Base-by-base conservation (phyloP, 2,329 filamentous ascomycete species). In the Clarireedia paspali region DNA sequence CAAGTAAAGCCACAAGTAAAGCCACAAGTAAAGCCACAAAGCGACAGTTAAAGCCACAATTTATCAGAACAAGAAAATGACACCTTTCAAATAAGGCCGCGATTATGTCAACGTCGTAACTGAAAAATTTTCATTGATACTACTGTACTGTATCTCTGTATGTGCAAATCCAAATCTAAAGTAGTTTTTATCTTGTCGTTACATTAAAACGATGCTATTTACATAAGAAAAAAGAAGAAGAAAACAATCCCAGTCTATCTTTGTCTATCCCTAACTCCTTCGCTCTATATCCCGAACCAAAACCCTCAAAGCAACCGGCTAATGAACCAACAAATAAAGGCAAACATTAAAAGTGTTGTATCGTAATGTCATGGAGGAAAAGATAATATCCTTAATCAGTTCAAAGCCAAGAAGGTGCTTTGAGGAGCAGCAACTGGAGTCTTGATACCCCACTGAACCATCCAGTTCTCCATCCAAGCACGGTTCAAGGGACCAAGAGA, bases 381-480 rank as follows among this genome's bases (percentile, higher is more conserved):
- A n/a, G 9, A 42, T 20, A 3, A 10, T 17, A 42, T 10, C 17
- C 17, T 10, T 6, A 2, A 42, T 49, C 49, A 54, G 46, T 54
- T 49, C 52, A 49, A 34, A 40, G 15, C 23, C 30, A 53, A 47
- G 30, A 47, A 47, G 14, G 39, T n/a, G 39, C 7, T 2, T 38
- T 53, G 34, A n/a, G 23, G 42, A 27, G 17, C 15, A 1, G 45
- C 45, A 17, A 5, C 23, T 20, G 52, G 45, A n/a, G 34, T 27
- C 24, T 55, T 53, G 14, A 69, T 73, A 0, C 60, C 65, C 76
- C 75, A 78, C 61, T 78, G 75, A 50, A 65, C 60, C 56, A 75
- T 77, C 75, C 76, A 81, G 45, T 74, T 73, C 50, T 61, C 66
- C 72, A 80, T 73, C 67, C 80, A 52, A 30, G 71, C 69, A 2